These are phyloP conservation scores for Synchytrium microbalum DNA, from an alignment of 371 early-diverging fungal species.

Conservation along the genomic window DNA sequence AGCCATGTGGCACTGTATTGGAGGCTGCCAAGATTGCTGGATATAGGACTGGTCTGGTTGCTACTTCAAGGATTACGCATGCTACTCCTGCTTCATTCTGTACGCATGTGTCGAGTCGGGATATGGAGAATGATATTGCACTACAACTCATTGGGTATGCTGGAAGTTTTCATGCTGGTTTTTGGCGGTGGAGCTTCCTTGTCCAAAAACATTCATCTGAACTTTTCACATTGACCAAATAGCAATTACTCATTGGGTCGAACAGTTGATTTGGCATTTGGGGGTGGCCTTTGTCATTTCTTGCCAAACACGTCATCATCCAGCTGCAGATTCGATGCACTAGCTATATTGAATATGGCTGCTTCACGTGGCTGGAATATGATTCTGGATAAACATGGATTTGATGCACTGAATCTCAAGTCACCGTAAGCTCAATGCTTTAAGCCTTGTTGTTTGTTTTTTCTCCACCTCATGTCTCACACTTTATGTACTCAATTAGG, in stretches of 20 bases:
- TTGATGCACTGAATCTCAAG: slow-evolving; percentile 42
- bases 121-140: slow-evolving; percentile 25
- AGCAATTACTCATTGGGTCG: slow-evolving; percentile 64
- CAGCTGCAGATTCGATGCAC: slow-evolving; percentile 61
- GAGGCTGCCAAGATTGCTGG: slow-evolving; percentile 83
- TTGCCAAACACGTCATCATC: slow-evolving; percentile 46
- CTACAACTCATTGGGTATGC: background rate
- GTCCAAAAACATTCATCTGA: too few species aligned
- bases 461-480: background rate
- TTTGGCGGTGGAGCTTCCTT: too few species aligned
- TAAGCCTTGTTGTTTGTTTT: background rate
- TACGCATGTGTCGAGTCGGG: slow-evolving; percentile 70
- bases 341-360: slow-evolving; percentile 55
- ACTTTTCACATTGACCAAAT: too few species aligned
- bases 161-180: too few species aligned
- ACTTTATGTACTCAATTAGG: slow-evolving; percentile 7
- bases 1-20: slow-evolving; percentile 84
- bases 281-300: slow-evolving; percentile 86
- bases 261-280: slow-evolving; percentile 80
- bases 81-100: slow-evolving; percentile 54
- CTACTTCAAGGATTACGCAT: slow-evolving; percentile 86
- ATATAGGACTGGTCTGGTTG: slow-evolving; percentile 82
- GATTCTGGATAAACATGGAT: slow-evolving; percentile 37
- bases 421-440: slow-evolving; percentile 4
- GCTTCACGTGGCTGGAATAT: slow-evolving; percentile 50